Conservation (phyloP, 2,329 filamentous ascomycete genomes). For the Nemania serpens region DNA sequence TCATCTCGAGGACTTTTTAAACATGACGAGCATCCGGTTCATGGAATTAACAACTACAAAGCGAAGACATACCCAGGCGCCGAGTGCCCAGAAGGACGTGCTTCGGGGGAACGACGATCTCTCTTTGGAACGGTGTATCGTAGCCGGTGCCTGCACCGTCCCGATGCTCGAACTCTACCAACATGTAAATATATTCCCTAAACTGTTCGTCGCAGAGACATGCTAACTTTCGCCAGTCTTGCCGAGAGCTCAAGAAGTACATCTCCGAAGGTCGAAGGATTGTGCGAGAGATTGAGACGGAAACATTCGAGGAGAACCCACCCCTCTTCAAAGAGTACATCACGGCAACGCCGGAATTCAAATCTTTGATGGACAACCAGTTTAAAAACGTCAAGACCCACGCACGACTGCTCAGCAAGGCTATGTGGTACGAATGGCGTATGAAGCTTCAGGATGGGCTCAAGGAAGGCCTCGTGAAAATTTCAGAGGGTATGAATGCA, state of each 20-base stretch:
- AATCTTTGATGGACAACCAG: constrained; percentile 88
- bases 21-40: constrained; percentile 95
- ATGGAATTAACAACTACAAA: constrained; percentile 99
- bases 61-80: constrained; percentile 79
- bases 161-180: constrained; percentile 95
- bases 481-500: constrained; percentile 73
- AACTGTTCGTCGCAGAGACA: neutral
- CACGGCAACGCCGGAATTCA: constrained; percentile 80
- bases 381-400: constrained; percentile 98
- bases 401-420: constrained; percentile 86
- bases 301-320: constrained; percentile 89
- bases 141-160: constrained; percentile 87
- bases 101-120: constrained; percentile 55
- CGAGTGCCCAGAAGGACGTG: constrained; percentile 52
- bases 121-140: constrained; percentile 76
- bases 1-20: constrained; percentile 88
- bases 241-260: constrained; percentile 93
- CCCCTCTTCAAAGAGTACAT: constrained; percentile 91
- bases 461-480: constrained; percentile 77
- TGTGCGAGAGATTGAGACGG: constrained; percentile 86
- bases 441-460: constrained; percentile 84
- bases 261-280: constrained; percentile 91
- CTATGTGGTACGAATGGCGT: constrained; percentile 98
- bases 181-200: constrained; percentile 61
- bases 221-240: constrained; percentile 60